Evolutionary conservation across 2,329 filamentous ascomycete genomes (phyloP), one percentile per base, ranked within the genome.

Genomic region (Xylaria sp.): DNA sequence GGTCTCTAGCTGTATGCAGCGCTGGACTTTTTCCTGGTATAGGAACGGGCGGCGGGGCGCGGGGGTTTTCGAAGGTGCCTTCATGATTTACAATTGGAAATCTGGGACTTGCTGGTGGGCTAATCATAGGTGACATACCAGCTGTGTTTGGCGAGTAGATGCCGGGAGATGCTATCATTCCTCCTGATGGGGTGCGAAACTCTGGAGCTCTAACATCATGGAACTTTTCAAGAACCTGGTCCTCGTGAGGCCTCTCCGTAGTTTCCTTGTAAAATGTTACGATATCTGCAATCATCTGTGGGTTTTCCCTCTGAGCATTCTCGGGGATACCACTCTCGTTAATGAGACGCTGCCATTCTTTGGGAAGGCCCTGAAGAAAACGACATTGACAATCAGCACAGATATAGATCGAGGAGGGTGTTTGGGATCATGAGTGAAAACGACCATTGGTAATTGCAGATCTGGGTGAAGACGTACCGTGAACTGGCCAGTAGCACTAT

Each of bases 201-300:
- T 86, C 84, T 63, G 79, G 75, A 9, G 89, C 83, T 72, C 89
- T 88, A 56, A 91, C 92, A 79, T 97, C 89, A 72, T 96, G 92
- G 76, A 99, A 97, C 77, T 99, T 99, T 77, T 98, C 94, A 82
- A 95, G 92, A 60, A 95, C 90, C 71, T 92, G 91, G 73, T 97
- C 92, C 74, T 97, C 92, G 65, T 88, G 87, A 62, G 87, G 88
- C 70, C 83, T 84, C 70, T 94, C 92, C 25, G 92, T 90, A 67
- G 92, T 97, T 79, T 97, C 94, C 77, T 97, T 96, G 83, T 97
- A 98, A 76, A 98, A 98, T 63, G 90, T 92, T 78, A 99, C 89
- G 72, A 99, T 95, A 76, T 98, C 92, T 74, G 96, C 90, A 79
- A 97, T 93, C 62, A 94, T 94, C 77, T 98, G 93, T 2, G 95